Conservation (phyloP, 352 stramenopile genomes). For the Phytophthora sp. region DNA sequence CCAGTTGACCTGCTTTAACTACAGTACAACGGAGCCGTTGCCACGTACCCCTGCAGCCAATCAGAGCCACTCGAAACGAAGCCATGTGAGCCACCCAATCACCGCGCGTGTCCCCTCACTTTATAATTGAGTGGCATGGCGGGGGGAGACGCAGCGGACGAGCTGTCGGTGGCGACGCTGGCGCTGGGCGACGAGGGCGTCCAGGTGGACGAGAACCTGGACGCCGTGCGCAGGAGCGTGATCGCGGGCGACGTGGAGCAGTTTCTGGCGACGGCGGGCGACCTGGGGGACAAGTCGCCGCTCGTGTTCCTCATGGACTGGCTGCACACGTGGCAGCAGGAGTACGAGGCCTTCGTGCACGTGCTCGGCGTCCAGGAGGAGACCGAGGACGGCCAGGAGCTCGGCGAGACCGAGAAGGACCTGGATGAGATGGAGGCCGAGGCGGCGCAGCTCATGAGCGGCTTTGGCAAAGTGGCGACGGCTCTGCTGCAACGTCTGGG, state of each 20-base stretch:
- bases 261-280: constrained; percentile 43
- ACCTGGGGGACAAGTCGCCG: constrained; percentile 41
- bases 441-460: constrained; percentile 65
- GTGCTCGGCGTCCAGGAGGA: constrained; percentile 68
- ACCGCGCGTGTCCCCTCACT: constrained; percentile 4
- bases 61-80: constrained; percentile 13
- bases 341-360: constrained; percentile 85
- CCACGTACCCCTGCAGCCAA: constrained; percentile 22
- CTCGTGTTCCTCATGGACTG: constrained; percentile 85
- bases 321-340: constrained; percentile 88
- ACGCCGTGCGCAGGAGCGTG: constrained; percentile 68
- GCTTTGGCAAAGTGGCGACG: constrained; percentile 62
- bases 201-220: constrained; percentile 45
- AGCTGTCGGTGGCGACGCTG: constrained; percentile 53
- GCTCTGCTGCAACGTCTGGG: constrained; percentile 55
- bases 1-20: too few species aligned
- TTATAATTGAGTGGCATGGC: constrained; percentile 30
- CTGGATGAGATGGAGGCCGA: constrained; percentile 78
- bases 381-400: constrained; percentile 30
- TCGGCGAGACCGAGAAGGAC: constrained; percentile 53
- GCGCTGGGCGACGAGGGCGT: constrained; percentile 41
- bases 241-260: constrained; percentile 51
- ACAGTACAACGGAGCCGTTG: neutral
- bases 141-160: constrained; percentile 42
- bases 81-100: constrained; percentile 32